Base-by-base conservation (phyloP, 441 rosid species). In the Aquilaria agallochum region DNA sequence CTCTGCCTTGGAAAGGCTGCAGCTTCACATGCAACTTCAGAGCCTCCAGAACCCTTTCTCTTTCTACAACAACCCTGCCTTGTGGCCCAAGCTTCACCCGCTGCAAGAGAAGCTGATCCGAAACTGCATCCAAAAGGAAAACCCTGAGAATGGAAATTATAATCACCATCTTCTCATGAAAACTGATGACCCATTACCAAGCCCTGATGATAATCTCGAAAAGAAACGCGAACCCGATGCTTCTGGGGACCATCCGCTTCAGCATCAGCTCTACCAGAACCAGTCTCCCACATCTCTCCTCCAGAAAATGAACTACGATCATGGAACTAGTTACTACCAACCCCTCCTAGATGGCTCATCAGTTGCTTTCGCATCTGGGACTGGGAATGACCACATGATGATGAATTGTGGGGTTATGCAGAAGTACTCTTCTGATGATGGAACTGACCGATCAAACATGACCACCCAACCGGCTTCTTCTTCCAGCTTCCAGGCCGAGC, bases 1-100 rank as follows among this genome's bases (percentile, higher is more conserved):
- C 70, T 89, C 99, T 0, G 96, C 95, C 0, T 66, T 94, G 0
- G 99, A 94, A 69, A 86, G 99, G 75, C 87, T 94, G n/a, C 96
- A 94, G 20, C 92, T 91, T 50, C 97, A 91, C 66, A 78, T 94
- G 87, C 93, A 89, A 70, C 97, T 94, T 60, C 97, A 88, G 66
- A 76, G 62, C 74, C 80, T 82, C 49, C 89, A 86, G 53, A 83
- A 73, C 67, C 95, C 98, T 64, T 66, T 82, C 54, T 75, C 87
- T 68, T 40, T 40, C 45, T 79, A 79, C 77, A 85, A 73, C 79
- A 87, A 78, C 51, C 95, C 92, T 15, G 69, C 80, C 12, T 78
- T 84, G 56, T 88, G 96, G 95, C 99, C 96, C 45, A 87, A 91
- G 75, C 68, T 87, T 55, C 95, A 84, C 20, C 89, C 95, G 58